A percentile compares a stretch with the other conserved stretches of the same genome.
phyloP scores from a whole-genome alignment of 169 alveolate genomes.

The Pseudocohnilembus persalinus region DNA sequence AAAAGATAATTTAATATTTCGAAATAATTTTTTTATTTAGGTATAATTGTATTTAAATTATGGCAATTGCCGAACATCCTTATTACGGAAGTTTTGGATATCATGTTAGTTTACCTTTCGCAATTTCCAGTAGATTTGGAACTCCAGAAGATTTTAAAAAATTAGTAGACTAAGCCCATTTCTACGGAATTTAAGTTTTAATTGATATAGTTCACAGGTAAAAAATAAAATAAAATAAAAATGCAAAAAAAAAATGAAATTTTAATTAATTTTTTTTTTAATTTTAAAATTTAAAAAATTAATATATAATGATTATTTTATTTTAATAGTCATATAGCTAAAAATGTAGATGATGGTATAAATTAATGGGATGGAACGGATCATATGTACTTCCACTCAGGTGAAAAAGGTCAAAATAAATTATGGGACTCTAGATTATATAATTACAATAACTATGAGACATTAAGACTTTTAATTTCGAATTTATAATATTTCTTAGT shows the following conservation, averaged over 20 bases:
- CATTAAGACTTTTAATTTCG: conserved; percentile 87
- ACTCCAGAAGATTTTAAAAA: conserved; percentile 91
- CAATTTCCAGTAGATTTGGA: conserved; percentile 88
- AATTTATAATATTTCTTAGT: conserved; percentile 85
- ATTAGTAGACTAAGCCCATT: conserved; percentile 89
- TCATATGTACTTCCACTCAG: conserved; percentile 87
- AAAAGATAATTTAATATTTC: neutral
- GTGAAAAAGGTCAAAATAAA: conserved; percentile 82
- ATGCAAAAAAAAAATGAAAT: no score
- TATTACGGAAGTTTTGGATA: conserved; percentile 90
- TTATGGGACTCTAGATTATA: conserved; percentile 88
- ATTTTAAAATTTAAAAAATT: no score
- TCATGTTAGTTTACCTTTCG: conserved; percentile 90
- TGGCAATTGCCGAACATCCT: conserved; percentile 92
- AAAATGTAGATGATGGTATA: conserved; percentile 90
- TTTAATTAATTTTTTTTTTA: no score
- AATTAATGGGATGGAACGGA: conserved; percentile 91
- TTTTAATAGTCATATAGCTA: conserved; percentile 75
- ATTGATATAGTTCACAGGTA: conserved; percentile 86
- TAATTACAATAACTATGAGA: conserved; percentile 88
- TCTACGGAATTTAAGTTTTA: conserved; percentile 77
- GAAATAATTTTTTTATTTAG: no score
- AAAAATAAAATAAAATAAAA: neutral
- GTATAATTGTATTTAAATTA: conserved; percentile 71
- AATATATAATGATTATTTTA: neutral